Evolutionary conservation across 192 early-diverging fungal genomes (phyloP).

Genomic region (Oehlia diaphana): DNA sequence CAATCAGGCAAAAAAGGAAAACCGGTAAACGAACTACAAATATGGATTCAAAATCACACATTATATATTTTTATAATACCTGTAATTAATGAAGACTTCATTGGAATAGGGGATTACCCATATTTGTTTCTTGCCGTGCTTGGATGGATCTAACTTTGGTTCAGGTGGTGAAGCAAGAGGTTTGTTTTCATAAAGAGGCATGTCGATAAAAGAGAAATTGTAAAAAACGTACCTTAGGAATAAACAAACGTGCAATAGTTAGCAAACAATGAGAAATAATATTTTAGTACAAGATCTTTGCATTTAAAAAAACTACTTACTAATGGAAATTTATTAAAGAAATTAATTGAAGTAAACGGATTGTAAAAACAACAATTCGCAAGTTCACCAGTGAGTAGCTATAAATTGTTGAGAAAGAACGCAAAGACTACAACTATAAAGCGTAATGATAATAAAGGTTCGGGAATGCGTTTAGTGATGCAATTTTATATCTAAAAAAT

Average conservation of each 20-base stretch:
- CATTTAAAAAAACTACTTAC: background rate
- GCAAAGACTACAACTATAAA: background rate
- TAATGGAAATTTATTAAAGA: background rate
- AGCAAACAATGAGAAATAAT: background rate
- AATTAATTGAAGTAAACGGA: background rate
- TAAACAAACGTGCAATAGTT: background rate
- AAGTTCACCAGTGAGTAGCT: background rate
- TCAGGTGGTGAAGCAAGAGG: background rate
- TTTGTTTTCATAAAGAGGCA: slow-evolving; percentile 5
- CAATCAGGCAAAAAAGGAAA: slow-evolving; percentile 12
- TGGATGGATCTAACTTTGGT: background rate
- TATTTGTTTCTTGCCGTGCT: slow-evolving; percentile 42
- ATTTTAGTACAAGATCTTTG: background rate
- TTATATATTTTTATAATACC: slow-evolving; percentile 40
- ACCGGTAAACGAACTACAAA: background rate
- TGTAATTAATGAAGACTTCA: slow-evolving; percentile 60
- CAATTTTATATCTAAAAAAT: background rate
- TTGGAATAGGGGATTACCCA: slow-evolving; percentile 56
- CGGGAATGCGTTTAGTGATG: background rate
- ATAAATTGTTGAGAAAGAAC: background rate
- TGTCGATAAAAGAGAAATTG: background rate
- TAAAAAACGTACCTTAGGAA: background rate
- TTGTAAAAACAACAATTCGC: background rate
- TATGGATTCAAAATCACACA: background rate
- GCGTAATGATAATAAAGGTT: background rate